Percentiles rank a stretch among this genome's conserved stretches.
These are phyloP conservation scores for Pyracantha coccinea DNA, from an alignment of 331 rosid species.

Conservation along the genomic window DNA sequence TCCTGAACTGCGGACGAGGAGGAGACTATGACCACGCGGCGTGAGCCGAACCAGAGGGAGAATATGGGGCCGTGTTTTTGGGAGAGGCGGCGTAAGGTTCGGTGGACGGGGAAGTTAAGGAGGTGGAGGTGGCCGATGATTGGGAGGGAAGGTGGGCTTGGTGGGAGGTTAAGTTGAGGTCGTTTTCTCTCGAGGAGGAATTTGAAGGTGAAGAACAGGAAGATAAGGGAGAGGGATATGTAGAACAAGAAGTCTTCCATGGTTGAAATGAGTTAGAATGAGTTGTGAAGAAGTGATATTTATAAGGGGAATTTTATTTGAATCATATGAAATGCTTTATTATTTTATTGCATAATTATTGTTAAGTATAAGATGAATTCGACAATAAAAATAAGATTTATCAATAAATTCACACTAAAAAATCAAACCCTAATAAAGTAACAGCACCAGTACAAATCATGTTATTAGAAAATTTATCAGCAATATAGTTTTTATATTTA, in stretches of 20 bases:
- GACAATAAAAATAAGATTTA: no score
- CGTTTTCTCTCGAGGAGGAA: neutral
- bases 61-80: neutral
- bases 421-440: no score
- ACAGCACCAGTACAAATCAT: no score
- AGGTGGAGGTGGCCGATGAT: slow-evolving; percentile 10
- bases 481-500: no score
- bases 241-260: neutral
- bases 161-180: neutral
- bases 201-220: slow-evolving; percentile 14
- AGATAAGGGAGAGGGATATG: slow-evolving; percentile 2
- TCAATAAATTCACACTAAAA: no score
- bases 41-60: slow-evolving; percentile 4
- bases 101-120: slow-evolving; percentile 2
- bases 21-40: slow-evolving; percentile 4
- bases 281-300: neutral
- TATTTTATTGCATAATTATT: no score
- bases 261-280: neutral
- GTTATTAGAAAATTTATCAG: no score
- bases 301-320: no score
- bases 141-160: neutral
- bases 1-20: slow-evolving; percentile 8
- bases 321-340: no score
- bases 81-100: slow-evolving; percentile 4
- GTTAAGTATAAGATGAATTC: no score